A percentile compares a stretch with the other conserved stretches of the same genome.
phyloP scores from a whole-genome alignment of 441 rosid species.

The Populus hybrid region DNA sequence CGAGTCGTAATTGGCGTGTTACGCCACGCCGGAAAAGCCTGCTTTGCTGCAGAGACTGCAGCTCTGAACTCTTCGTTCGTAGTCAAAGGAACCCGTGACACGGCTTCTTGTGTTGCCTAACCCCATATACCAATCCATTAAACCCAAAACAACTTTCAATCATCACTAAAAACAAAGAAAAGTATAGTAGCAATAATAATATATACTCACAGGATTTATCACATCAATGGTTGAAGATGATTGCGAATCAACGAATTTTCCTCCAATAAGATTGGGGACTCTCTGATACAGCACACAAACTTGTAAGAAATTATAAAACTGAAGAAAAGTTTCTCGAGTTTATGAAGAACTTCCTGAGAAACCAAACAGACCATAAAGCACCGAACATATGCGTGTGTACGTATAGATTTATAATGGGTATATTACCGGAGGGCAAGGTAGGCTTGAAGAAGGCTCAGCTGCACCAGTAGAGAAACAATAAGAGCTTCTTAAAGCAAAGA shows the following conservation, averaged over 20 bases:
- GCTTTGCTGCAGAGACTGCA: conserved; percentile 42
- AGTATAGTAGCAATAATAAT: neutral
- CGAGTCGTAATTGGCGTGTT: conserved; percentile 79
- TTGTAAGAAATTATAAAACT: no score
- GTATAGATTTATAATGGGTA: neutral
- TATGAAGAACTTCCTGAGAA: neutral
- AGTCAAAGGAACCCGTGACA: conserved; percentile 77
- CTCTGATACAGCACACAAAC: conserved; percentile 34
- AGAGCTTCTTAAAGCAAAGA: conserved; percentile 30
- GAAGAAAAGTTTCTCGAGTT: neutral
- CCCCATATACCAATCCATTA: conserved; percentile 8
- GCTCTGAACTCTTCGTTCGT: conserved; percentile 67
- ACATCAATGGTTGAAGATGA: conserved; percentile 64
- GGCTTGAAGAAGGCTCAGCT: conserved; percentile 43
- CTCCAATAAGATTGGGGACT: conserved; percentile 29
- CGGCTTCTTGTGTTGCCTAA: conserved; percentile 90
- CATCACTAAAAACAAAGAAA: neutral
- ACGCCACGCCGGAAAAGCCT: conserved; percentile 79
- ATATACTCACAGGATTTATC: conserved; percentile 68
- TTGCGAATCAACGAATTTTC: conserved; percentile 64
- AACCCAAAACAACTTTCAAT: neutral
- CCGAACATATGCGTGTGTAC: no score
- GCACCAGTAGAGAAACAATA: conserved; percentile 47
- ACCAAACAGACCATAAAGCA: conserved; percentile 5
- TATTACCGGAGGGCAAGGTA: conserved; percentile 44